Percentiles rank a stretch among this genome's conserved stretches.
Evolutionary conservation across 1,139 yeast genomes (phyloP).

Genomic region (Blastobotrys illinoisensis): DNA sequence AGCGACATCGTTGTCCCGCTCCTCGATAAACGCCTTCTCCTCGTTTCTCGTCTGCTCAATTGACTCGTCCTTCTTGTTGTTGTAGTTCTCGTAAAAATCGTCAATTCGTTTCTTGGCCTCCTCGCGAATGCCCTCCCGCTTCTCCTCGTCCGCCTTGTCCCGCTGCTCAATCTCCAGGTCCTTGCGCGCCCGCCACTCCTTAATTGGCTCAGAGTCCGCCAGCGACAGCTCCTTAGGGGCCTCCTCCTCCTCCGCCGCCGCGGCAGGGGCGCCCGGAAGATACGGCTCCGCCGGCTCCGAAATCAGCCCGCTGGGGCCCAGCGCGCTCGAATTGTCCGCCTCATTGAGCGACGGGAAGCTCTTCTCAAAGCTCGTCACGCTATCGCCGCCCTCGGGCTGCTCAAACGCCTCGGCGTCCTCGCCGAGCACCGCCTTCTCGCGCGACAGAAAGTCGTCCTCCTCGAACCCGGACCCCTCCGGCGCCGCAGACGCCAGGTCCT

Average conservation of each 20-base stretch:
- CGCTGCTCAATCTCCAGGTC: constrained; percentile 76
- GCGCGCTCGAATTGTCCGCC: constrained; percentile 4
- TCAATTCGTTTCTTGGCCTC: constrained; percentile 87
- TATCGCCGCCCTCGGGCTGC: constrained; percentile 47
- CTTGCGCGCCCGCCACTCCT: constrained; percentile 81
- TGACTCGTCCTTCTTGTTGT: constrained; percentile 71
- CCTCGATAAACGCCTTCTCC: constrained; percentile 58
- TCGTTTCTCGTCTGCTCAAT: constrained; percentile 64
- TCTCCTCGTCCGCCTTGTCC: constrained; percentile 65
- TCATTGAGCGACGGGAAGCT: constrained; percentile 29
- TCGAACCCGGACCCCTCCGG: constrained; percentile 33
- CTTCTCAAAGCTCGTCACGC: constrained; percentile 37
- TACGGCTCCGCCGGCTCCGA: constrained; percentile 29
- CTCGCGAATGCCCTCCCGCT: constrained; percentile 61
- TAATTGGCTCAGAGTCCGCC: constrained; percentile 33
- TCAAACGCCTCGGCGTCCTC: constrained; percentile 65
- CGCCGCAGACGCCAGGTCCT: constrained; percentile 25
- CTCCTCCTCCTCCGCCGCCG: too few species aligned
- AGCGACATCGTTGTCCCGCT: constrained; percentile 71
- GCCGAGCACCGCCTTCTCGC: constrained; percentile 83
- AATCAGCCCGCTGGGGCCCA: constrained; percentile 25
- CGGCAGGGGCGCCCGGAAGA: constrained; percentile 26
- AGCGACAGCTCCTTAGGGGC: constrained; percentile 29
- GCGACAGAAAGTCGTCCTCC: constrained; percentile 62
- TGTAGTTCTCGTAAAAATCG: constrained; percentile 91